These are phyloP conservation scores for Globisporangium iwayamae DNA, from an alignment of 352 stramenopile species.

Conservation along the genomic window DNA sequence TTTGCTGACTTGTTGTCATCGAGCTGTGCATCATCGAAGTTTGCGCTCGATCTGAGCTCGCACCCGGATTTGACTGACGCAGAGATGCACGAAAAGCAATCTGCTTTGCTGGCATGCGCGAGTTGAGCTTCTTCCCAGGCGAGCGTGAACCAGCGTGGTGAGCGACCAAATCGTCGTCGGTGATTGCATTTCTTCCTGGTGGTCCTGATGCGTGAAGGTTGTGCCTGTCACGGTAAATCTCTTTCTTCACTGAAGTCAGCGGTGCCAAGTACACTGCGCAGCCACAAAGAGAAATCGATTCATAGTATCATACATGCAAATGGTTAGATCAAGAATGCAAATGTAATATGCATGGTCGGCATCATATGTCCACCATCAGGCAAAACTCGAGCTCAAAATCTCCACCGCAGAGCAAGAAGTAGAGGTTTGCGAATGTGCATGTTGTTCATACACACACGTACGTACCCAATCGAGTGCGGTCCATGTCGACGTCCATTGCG, in stretches of 20 bases:
- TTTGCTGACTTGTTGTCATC: background rate
- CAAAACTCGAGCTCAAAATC: background rate
- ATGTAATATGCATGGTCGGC: background rate
- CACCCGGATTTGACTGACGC: background rate
- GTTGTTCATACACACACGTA: background rate
- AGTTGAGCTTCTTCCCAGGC: background rate
- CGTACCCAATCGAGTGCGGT: slow-evolving; percentile 34
- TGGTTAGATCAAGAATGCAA: background rate
- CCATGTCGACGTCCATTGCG: slow-evolving; percentile 23
- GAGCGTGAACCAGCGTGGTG: background rate
- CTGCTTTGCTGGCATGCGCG: slow-evolving; percentile 5
- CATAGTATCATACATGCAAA: background rate
- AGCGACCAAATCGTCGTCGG: slow-evolving; percentile 2
- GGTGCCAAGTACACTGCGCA: slow-evolving; percentile 38
- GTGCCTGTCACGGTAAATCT: slow-evolving; percentile 39
- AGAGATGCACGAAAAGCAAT: slow-evolving; percentile 3
- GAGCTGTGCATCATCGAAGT: background rate
- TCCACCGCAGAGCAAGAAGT: too few relatives aligned
- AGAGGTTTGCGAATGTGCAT: too few relatives aligned
- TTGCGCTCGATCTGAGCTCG: background rate
- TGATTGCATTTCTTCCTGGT: background rate
- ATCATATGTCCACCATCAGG: background rate
- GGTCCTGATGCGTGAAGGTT: slow-evolving; percentile 7
- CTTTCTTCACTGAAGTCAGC: slow-evolving; percentile 33
- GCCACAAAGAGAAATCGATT: background rate